Percentiles rank a stretch among this genome's conserved stretches.
phyloP scores from a whole-genome alignment of 768 basidiomycete genomes.

The Psilocybe subaeruginosa region DNA sequence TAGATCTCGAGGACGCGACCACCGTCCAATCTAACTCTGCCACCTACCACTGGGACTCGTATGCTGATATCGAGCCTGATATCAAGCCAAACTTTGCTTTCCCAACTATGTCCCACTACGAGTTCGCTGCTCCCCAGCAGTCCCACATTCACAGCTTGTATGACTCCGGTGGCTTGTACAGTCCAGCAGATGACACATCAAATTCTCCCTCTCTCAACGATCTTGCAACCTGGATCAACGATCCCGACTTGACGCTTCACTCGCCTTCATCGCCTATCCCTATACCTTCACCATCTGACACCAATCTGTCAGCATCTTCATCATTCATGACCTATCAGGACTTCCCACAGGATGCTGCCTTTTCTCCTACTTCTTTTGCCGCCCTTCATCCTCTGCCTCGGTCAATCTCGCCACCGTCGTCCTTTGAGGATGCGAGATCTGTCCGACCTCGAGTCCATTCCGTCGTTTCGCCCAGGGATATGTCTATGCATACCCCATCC shows the following conservation, averaged over 20 bases:
- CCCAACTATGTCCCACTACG: conserved; percentile 28
- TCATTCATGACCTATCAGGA: conserved; percentile 54
- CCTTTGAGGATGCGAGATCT: conserved; percentile 48
- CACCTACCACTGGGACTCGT: conserved; percentile 39
- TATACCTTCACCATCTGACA: conserved; percentile 51
- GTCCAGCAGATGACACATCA: conserved; percentile 32
- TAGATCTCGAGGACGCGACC: conserved; percentile 56
- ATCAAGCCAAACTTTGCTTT: conserved; percentile 43
- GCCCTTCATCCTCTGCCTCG: conserved; percentile 64
- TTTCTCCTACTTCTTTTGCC: conserved; percentile 66
- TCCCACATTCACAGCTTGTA: conserved; percentile 18
- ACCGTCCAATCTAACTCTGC: conserved; percentile 27
- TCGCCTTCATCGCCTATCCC: conserved; percentile 64
- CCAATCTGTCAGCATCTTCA: conserved; percentile 40
- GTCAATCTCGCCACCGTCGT: conserved; percentile 60
- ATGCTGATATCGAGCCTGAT: conserved; percentile 39
- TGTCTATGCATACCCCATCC: conserved; percentile 54
- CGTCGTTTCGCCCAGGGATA: conserved; percentile 61
- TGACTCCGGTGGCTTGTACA: conserved; percentile 32
- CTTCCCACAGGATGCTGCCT: conserved; percentile 36
- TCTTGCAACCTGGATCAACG: conserved; percentile 66
- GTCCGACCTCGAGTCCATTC: conserved; percentile 51
- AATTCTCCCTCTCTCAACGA: conserved; percentile 48
- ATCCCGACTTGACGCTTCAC: conserved; percentile 46
- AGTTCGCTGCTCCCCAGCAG: conserved; percentile 16